These are phyloP conservation scores for Sugiyamaella chiloensis DNA, from an alignment of 805 yeast genomes.

Conservation along the genomic window DNA sequence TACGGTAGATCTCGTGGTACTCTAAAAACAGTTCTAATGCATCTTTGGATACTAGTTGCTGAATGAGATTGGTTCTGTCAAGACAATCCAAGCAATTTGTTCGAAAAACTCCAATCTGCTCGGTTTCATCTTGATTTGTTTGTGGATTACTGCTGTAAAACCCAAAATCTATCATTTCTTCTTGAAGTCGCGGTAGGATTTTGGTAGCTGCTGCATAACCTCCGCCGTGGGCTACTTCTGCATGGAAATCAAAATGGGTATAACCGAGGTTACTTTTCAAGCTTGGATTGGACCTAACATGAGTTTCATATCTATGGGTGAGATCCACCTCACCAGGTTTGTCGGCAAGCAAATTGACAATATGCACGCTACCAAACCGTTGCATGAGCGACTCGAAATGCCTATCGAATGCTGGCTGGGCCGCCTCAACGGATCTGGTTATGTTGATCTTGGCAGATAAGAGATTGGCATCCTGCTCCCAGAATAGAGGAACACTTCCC, in stretches of 20 bases:
- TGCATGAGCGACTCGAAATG: conserved; percentile 71
- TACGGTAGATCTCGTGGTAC: conserved; percentile 43
- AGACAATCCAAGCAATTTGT: conserved; percentile 93
- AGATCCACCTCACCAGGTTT: conserved; percentile 75
- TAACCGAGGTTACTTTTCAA: conserved; percentile 42
- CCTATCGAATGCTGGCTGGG: conserved; percentile 81
- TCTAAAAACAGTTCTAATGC: conserved; percentile 49
- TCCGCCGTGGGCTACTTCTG: conserved; percentile 86
- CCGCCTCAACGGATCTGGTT: conserved; percentile 86
- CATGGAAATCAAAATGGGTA: conserved; percentile 91
- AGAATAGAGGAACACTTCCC: conserved; percentile 93
- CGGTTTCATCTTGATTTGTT: conserved; percentile 53
- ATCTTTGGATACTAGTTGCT: conserved; percentile 69
- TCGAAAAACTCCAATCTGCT: conserved; percentile 88
- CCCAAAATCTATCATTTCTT: conserved; percentile 73
- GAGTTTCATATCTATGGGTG: conserved; percentile 60
- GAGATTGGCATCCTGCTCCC: conserved; percentile 95
- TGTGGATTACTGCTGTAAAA: conserved; percentile 71
- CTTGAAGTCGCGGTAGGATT: conserved; percentile 59
- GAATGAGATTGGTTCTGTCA: conserved; percentile 86
- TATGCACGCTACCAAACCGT: conserved; percentile 83
- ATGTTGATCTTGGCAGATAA: conserved; percentile 88
- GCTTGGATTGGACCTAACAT: conserved; percentile 42
- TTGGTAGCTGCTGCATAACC: conserved; percentile 81
- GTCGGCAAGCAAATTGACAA: conserved; percentile 80